These are phyloP conservation scores for Phytophthora hibernalis DNA, from an alignment of 352 stramenopile species.

Conservation along the genomic window DNA sequence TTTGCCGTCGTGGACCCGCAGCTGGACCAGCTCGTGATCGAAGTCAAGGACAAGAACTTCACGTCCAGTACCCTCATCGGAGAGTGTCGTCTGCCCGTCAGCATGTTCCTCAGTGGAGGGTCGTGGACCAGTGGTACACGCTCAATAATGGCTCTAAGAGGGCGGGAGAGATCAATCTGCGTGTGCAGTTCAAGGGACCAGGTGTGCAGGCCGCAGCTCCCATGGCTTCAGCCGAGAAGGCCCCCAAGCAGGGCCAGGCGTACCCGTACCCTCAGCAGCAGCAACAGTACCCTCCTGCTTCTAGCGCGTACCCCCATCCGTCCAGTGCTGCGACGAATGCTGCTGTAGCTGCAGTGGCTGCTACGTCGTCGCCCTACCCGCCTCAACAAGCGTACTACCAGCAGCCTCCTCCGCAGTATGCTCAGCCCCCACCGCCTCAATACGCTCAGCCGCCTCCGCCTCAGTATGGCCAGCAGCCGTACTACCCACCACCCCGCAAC, in stretches of 20 bases:
- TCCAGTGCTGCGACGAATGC: conserved; percentile 11
- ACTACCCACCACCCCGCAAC: conserved; percentile 43
- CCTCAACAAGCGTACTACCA: conserved; percentile 53
- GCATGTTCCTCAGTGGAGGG: conserved; percentile 72
- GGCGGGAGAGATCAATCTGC: conserved; percentile 84
- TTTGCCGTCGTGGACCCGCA: conserved; percentile 79
- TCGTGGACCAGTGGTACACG: conserved; percentile 85
- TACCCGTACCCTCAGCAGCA: conserved; percentile 51
- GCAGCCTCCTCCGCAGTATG: conserved; percentile 41
- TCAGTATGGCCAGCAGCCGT: conserved; percentile 42
- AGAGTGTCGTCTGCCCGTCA: conserved; percentile 73
- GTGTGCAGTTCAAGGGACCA: conserved; percentile 67
- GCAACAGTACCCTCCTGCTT: conserved; percentile 30
- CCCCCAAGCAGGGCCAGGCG: conserved; percentile 33
- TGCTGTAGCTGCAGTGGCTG: conserved; percentile 26
- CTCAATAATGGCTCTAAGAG: conserved; percentile 70
- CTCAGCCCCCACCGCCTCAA: conserved; percentile 38
- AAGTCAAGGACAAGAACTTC: conserved; percentile 90
- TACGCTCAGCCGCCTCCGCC: conserved; percentile 38
- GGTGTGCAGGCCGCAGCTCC: conserved; percentile 28
- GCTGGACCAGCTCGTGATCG: conserved; percentile 72
- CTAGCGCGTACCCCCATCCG: conserved; percentile 19
- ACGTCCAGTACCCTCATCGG: conserved; percentile 79
- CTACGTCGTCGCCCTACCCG: conserved; percentile 31
- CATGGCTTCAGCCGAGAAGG: conserved; percentile 24